phyloP scores from a whole-genome alignment of 179 eudicot species.

The Camellia oleifera region DNA sequence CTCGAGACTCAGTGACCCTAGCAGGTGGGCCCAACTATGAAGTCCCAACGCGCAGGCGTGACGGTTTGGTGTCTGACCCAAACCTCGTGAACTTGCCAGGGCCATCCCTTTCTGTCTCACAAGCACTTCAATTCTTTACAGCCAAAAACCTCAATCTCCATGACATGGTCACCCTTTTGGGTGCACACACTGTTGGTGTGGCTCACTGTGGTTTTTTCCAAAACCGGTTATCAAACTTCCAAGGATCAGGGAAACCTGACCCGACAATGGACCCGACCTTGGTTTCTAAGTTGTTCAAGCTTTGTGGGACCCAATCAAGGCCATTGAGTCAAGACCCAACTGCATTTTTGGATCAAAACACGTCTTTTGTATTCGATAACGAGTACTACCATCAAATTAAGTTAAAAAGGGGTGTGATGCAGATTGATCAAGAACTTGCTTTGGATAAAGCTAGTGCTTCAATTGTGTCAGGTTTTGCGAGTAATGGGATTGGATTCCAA shows the following conservation, averaged over 20 bases:
- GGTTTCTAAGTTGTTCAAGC: too few relatives aligned
- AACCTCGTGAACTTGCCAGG: conserved; percentile 40
- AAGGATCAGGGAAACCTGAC: conserved; percentile 15
- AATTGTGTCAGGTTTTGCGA: too few relatives aligned
- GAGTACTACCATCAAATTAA: too few relatives aligned
- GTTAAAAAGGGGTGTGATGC: too few relatives aligned
- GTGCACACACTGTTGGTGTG: conserved; percentile 1
- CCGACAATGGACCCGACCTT: too few relatives aligned
- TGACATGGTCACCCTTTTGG: conserved; percentile 25
- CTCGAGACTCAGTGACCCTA: conserved; percentile 40
- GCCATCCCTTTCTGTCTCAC: conserved; percentile 24
- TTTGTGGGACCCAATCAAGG: too few relatives aligned
- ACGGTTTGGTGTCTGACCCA: conserved; percentile 34
- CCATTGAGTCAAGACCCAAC: too few relatives aligned
- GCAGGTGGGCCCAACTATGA: conserved; percentile 44
- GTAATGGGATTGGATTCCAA: too few relatives aligned
- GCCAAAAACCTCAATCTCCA: conserved; percentile 22
- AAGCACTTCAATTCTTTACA: conserved; percentile 22
- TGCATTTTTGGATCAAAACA: too few relatives aligned
- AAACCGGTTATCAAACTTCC: conserved; percentile 28
- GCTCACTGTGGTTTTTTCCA: conserved; percentile 36
- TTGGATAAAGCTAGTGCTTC: conserved; percentile 20
- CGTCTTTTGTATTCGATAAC: too few relatives aligned
- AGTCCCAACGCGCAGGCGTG: conserved; percentile 41
- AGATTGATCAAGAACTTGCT: conserved; percentile 21